phyloP scores from a whole-genome alignment of 441 rosid genomes.

The Erodium chrysanthum region DNA sequence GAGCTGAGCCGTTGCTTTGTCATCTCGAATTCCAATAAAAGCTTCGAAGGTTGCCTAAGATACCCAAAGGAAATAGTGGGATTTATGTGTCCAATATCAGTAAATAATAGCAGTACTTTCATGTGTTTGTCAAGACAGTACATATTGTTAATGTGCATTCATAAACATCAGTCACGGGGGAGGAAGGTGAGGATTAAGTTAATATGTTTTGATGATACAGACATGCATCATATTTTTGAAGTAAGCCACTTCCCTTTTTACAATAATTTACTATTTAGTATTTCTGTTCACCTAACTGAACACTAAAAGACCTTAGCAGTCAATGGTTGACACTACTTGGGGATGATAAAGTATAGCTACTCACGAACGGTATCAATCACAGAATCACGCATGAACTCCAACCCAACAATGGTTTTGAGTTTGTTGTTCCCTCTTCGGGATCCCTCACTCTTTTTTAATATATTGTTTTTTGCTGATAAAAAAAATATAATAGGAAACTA shows the following conservation, averaged over 20 bases:
- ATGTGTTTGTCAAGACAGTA: neutral
- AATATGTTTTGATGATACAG: too few species aligned
- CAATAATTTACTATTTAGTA: neutral
- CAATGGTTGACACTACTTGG: neutral
- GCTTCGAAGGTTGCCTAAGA: constrained; percentile 80
- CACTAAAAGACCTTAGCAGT: neutral
- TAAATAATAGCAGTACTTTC: constrained; percentile 3
- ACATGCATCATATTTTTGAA: too few species aligned
- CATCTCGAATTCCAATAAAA: constrained; percentile 78
- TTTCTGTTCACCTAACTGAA: neutral
- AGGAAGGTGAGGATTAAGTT: neutral
- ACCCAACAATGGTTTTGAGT: too few species aligned
- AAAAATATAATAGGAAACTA: too few species aligned
- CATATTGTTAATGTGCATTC: neutral
- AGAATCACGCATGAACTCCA: too few species aligned
- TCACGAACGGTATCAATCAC: too few species aligned
- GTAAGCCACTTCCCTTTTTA: neutral
- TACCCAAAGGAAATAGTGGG: constrained; percentile 15
- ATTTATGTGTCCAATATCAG: constrained; percentile 9
- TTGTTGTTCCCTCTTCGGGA: too few species aligned
- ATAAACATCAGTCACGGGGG: neutral
- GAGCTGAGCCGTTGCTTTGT: constrained; percentile 67
- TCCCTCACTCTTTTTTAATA: too few species aligned
- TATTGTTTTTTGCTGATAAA: too few species aligned
- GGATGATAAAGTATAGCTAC: too few species aligned